phyloP scores from a whole-genome alignment of 108 stramenopile genomes.

The Cylindrotheca fusiformis region DNA sequence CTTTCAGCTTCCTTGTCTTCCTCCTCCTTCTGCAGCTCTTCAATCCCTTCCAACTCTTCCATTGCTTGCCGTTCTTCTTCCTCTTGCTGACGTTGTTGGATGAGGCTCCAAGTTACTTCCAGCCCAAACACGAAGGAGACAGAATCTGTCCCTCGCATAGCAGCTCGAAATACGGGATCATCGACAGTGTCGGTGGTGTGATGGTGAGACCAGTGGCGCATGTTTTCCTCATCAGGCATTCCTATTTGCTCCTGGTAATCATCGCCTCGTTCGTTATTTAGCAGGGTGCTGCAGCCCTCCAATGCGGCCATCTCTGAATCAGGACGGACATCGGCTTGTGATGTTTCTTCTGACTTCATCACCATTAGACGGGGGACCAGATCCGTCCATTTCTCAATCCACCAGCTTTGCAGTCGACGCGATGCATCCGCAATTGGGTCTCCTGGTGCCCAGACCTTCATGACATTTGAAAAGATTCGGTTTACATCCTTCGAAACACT shows the following conservation, averaged over 20 bases:
- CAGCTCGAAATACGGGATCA: constrained; percentile 90
- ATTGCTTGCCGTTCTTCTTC: constrained; percentile 78
- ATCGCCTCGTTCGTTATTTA: constrained; percentile 77
- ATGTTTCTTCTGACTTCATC: constrained; percentile 69
- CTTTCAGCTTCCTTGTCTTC: constrained; percentile 10
- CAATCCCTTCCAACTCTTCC: constrained; percentile 53
- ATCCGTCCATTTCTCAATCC: constrained; percentile 78
- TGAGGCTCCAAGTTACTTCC: constrained; percentile 91
- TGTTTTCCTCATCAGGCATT: constrained; percentile 95
- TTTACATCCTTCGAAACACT: constrained; percentile 92
- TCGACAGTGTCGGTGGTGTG: constrained; percentile 87
- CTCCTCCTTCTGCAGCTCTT: constrained; percentile 21
- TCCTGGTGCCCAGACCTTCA: constrained; percentile 83
- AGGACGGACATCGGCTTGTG: constrained; percentile 2
- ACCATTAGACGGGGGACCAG: constrained; percentile 79
- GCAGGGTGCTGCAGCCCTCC: constrained; percentile 17
- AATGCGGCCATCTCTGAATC: not conserved
- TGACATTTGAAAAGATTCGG: constrained; percentile 83
- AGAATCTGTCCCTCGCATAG: constrained; percentile 80
- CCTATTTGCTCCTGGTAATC: constrained; percentile 89
- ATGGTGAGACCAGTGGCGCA: constrained; percentile 94
- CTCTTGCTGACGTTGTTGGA: constrained; percentile 86
- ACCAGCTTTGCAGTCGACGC: constrained; percentile 68
- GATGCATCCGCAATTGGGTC: constrained; percentile 76
- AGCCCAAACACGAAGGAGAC: constrained; percentile 95